phyloP scores from a whole-genome alignment of 306 rosid species.

The Oemleria cerasiformis region DNA sequence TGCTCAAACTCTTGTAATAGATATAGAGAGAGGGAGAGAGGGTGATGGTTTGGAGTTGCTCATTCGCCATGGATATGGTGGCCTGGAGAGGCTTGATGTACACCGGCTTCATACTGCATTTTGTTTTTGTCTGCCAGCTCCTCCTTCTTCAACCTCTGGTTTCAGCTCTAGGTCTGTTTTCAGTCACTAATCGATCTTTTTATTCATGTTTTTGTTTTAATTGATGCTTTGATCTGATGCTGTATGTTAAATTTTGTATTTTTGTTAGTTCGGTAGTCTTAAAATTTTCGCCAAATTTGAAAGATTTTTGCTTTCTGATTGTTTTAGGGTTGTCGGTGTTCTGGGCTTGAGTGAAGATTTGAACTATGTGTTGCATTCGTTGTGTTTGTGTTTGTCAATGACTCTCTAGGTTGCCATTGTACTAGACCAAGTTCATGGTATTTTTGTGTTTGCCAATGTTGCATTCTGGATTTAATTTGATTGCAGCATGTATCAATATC shows the following conservation, averaged over 20 bases:
- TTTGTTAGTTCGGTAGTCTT: constrained; percentile 4
- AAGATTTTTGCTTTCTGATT: constrained; percentile 11
- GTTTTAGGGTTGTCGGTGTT: not conserved
- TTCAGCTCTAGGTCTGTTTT: constrained; percentile 64
- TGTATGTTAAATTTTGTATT: not conserved
- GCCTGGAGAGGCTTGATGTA: constrained; percentile 64
- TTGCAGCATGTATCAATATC: not conserved
- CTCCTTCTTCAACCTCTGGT: constrained; percentile 90
- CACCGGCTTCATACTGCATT: constrained; percentile 61
- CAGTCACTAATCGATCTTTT: constrained; percentile 28
- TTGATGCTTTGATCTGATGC: not conserved
- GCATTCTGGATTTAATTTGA: not conserved
- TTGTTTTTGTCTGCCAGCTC: constrained; percentile 69
- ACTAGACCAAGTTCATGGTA: not conserved
- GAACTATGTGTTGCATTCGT: not conserved
- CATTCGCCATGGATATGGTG: constrained; percentile 45
- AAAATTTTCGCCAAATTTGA: not conserved
- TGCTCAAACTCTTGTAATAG: not conserved
- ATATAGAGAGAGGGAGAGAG: constrained; percentile 4
- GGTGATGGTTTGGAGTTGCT: constrained; percentile 34
- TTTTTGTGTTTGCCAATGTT: not conserved
- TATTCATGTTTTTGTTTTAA: not conserved
- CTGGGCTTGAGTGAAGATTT: not conserved
- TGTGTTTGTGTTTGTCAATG: not conserved
- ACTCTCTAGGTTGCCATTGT: not conserved